phyloP scores from a whole-genome alignment of 2,329 filamentous ascomycete species.

The Endothia cerciana region DNA sequence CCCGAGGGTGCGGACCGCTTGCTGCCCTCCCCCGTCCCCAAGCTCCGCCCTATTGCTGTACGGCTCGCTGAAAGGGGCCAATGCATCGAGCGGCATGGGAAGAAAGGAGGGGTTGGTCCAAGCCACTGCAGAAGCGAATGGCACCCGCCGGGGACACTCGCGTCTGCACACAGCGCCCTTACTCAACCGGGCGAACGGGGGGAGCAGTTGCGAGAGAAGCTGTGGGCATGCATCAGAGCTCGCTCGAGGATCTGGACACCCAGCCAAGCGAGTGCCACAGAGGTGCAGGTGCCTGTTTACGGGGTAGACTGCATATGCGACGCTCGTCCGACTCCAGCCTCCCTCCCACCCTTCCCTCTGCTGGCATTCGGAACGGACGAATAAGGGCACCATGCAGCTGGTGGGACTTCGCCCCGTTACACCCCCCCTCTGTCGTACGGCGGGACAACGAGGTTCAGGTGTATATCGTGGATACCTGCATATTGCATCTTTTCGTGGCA shows the following conservation, averaged over 20 bases:
- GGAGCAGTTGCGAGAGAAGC: neutral
- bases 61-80: neutral
- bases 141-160: neutral
- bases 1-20: too few species aligned
- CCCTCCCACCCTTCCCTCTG: neutral
- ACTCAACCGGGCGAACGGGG: neutral
- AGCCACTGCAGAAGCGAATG: neutral
- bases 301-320: neutral
- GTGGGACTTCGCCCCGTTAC: neutral
- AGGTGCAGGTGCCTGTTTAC: neutral
- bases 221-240: neutral
- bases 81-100: neutral
- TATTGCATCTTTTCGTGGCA: slow-evolving; percentile 2
- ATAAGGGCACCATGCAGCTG: neutral
- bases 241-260: neutral
- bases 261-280: neutral
- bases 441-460: neutral
- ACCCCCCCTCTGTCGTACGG: too few species aligned
- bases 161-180: neutral
- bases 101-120: neutral
- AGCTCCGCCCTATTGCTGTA: too few species aligned
- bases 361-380: neutral
- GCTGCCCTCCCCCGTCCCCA: too few species aligned
- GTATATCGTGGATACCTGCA: slow-evolving; percentile 1
- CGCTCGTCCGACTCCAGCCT: neutral